Conservation (phyloP, 116 monocot species). For the Posidonia oceanica region DNA sequence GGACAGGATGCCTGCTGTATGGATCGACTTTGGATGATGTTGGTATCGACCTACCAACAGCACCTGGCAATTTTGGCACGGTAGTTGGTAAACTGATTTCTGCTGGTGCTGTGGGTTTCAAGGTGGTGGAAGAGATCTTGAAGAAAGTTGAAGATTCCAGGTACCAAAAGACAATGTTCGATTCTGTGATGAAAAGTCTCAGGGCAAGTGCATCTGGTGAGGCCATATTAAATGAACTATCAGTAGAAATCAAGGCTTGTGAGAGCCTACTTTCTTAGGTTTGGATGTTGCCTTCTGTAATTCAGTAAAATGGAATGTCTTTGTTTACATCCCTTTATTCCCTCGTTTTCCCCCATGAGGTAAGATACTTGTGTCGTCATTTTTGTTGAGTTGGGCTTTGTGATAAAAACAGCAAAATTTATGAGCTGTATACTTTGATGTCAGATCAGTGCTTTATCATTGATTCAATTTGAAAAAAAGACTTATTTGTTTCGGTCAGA, state of each 20-base stretch:
- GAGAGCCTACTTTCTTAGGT: slow-evolving; percentile 24
- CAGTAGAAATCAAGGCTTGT: slow-evolving; percentile 42
- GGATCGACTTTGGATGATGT: slow-evolving; percentile 65
- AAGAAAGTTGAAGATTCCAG: slow-evolving; percentile 61
- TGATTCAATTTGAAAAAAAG: not conserved
- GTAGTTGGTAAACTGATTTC: slow-evolving; percentile 48
- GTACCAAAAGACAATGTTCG: slow-evolving; percentile 23
- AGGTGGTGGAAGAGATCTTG: slow-evolving; percentile 48
- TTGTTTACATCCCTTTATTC: not conserved
- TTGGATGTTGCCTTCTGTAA: not conserved
- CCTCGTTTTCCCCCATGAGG: slow-evolving; percentile 6
- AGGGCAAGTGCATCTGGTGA: slow-evolving; percentile 22
- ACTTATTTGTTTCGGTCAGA: not conserved
- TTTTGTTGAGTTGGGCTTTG: slow-evolving; percentile 1
- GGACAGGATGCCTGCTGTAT: slow-evolving; percentile 53
- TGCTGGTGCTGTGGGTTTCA: slow-evolving; percentile 32
- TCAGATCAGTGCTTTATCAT: not conserved
- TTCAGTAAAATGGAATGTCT: not conserved
- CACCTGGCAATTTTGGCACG: slow-evolving; percentile 61
- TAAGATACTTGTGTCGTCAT: not conserved
- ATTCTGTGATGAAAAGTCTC: slow-evolving; percentile 29
- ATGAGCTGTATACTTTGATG: slow-evolving; percentile 1
- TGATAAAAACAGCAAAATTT: slow-evolving; percentile 9
- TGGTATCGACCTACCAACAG: slow-evolving; percentile 69
- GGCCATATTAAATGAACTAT: slow-evolving; percentile 23